Conservation (phyloP, 1,139 yeast species). For the Zhuliangozyma parablackwelliae region DNA sequence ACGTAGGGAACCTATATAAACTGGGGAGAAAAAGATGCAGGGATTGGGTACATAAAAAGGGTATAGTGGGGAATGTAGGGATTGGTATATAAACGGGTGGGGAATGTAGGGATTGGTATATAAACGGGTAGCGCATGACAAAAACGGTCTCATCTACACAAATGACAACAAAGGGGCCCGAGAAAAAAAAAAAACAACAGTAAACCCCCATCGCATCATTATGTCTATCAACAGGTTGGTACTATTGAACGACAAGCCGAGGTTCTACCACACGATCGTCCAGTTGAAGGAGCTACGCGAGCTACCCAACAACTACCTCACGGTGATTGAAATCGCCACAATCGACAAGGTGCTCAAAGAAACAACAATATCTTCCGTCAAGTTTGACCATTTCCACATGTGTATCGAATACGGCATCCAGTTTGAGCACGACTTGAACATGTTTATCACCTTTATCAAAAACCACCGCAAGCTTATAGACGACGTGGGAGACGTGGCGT, state of each 20-base stretch:
- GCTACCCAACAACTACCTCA: conserved; percentile 15
- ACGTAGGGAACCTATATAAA: conserved; percentile 3
- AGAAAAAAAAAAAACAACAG: too few species aligned
- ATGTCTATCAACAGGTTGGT: conserved; percentile 19
- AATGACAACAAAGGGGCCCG: too few species aligned
- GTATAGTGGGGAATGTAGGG: too few species aligned
- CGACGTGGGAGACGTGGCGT: conserved; percentile 23
- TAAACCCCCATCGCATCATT: too few species aligned
- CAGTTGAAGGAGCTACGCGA: conserved; percentile 23
- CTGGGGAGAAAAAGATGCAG: too few species aligned
- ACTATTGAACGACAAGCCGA: conserved; percentile 28
- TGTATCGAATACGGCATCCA: conserved; percentile 33
- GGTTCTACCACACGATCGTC: conserved; percentile 25
- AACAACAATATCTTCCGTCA: conserved; percentile 11
- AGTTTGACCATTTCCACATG: conserved; percentile 27
- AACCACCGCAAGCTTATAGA: conserved; percentile 15
- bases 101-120: too few species aligned
- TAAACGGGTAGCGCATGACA: too few species aligned
- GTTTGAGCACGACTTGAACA: conserved; percentile 21
- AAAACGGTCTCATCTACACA: too few species aligned
- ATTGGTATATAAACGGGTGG: too few species aligned
- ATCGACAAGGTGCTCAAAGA: conserved; percentile 10
- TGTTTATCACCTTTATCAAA: conserved; percentile 20
- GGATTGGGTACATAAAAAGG: too few species aligned
- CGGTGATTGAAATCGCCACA: conserved; percentile 18